Percentiles rank a stretch among this genome's conserved stretches.
Evolutionary conservation across 768 basidiomycete species (phyloP).

Genomic region (Psilocybe azurescens): DNA sequence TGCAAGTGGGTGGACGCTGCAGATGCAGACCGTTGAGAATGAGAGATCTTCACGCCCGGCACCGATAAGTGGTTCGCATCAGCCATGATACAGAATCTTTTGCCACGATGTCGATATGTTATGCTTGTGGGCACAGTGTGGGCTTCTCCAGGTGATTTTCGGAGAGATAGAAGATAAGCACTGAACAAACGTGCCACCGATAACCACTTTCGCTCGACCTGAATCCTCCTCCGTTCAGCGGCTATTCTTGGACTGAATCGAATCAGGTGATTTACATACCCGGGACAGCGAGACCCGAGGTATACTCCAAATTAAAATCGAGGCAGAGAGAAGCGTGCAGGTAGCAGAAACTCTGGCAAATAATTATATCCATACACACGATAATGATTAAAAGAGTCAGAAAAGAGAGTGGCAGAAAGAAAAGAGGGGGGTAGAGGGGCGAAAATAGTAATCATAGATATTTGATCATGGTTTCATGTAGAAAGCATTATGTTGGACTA

Average conservation of each 20-base stretch:
- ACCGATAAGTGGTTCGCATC: slow-evolving; percentile 29
- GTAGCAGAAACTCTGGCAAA: background rate
- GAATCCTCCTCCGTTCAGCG: background rate
- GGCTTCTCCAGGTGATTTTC: background rate
- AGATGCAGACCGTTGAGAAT: too few relatives aligned
- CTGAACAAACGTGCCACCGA: slow-evolving; percentile 1
- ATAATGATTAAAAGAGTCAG: background rate
- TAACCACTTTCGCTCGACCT: background rate
- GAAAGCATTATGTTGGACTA: slow-evolving; percentile 25
- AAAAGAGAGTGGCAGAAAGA: background rate
- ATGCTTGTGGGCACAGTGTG: slow-evolving; percentile 1
- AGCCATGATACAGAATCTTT: slow-evolving; percentile 23
- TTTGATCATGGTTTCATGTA: slow-evolving; percentile 7
- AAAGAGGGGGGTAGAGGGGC: background rate
- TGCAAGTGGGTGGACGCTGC: background rate
- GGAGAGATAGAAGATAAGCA: slow-evolving; percentile 4
- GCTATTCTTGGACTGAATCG: background rate
- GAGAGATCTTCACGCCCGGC: slow-evolving; percentile 23
- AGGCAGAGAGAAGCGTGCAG: too few relatives aligned
- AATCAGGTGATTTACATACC: background rate
- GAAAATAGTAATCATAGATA: slow-evolving; percentile 11
- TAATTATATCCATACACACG: background rate
- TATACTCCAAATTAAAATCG: background rate
- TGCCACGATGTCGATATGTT: slow-evolving; percentile 4
- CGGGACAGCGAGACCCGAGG: background rate